A percentile compares a stretch with the other conserved stretches of the same genome.
These are phyloP conservation scores for Chlamydomonas schloesseri DNA, from an alignment of 139 green algal species.

Conservation along the genomic window DNA sequence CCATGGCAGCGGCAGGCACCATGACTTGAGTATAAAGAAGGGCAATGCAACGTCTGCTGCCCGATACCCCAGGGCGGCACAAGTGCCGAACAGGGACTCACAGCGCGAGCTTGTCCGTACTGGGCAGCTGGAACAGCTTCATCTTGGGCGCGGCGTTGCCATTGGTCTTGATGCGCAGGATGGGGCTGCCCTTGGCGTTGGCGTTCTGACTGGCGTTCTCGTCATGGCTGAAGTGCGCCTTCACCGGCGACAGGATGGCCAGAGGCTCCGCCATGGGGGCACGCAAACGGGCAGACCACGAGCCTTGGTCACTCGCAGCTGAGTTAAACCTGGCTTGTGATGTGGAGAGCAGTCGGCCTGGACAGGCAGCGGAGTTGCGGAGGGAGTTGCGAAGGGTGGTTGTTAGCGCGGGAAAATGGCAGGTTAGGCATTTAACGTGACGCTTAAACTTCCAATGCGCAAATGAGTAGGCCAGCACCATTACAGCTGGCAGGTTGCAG, in stretches of 20 bases:
- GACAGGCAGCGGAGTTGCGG: too few relatives aligned
- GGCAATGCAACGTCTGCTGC: not conserved
- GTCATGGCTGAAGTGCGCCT: not conserved
- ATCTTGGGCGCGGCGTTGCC: not conserved
- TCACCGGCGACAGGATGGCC: not conserved
- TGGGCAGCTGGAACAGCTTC: slow-evolving; percentile 6
- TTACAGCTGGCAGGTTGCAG: too few relatives aligned
- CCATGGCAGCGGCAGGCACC: not conserved
- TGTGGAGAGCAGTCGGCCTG: too few relatives aligned
- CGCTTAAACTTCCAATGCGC: too few relatives aligned
- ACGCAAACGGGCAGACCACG: too few relatives aligned
- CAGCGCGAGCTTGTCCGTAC: slow-evolving; percentile 25
- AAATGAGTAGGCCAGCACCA: too few relatives aligned
- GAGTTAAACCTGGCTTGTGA: too few relatives aligned
- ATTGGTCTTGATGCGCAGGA: not conserved
- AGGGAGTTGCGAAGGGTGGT: too few relatives aligned
- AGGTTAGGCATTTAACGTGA: too few relatives aligned
- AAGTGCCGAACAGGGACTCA: not conserved
- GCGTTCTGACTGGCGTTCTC: not conserved
- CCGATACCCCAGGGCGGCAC: not conserved
- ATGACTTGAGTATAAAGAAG: not conserved
- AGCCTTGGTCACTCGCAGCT: too few relatives aligned
- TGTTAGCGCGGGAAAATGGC: too few relatives aligned
- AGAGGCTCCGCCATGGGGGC: too few relatives aligned
- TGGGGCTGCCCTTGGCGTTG: not conserved